These are phyloP conservation scores for Chytriomyces hyalinus DNA, from an alignment of 192 early-diverging fungal genomes.

Conservation along the genomic window DNA sequence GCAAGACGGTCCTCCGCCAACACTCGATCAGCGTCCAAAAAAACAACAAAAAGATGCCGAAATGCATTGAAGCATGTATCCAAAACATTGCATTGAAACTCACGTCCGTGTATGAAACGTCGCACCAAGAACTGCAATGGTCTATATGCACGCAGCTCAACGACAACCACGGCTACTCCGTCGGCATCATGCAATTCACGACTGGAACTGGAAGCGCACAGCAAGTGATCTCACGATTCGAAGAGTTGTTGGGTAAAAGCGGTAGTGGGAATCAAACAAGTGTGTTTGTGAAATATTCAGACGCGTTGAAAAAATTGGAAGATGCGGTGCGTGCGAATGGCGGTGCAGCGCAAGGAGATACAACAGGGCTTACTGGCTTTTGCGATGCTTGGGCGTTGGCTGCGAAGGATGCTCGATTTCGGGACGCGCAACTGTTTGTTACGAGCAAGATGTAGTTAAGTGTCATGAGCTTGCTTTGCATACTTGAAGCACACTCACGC, in stretches of 20 bases:
- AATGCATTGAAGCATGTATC: neutral
- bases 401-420: neutral
- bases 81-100: constrained; percentile 30
- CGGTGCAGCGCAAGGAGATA: constrained; percentile 4
- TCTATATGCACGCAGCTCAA: constrained; percentile 13
- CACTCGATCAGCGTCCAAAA: no score
- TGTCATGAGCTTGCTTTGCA: neutral
- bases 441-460: constrained; percentile 6
- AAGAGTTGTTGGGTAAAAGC: neutral
- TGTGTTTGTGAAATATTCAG: neutral
- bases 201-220: constrained; percentile 26
- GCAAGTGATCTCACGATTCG: constrained; percentile 8
- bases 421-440: constrained; percentile 18
- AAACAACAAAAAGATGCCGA: no score
- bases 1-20: no score
- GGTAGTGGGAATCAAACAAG: neutral
- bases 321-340: neutral
- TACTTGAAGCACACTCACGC: neutral
- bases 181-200: constrained; percentile 31
- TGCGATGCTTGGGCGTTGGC: constrained; percentile 33
- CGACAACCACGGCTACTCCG: constrained; percentile 30
- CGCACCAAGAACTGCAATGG: constrained; percentile 20
- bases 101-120: constrained; percentile 30
- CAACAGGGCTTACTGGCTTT: constrained; percentile 14
- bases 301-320: neutral